phyloP scores from a whole-genome alignment of 495 filamentous ascomycete genomes.

The Neurospora intermedia region DNA sequence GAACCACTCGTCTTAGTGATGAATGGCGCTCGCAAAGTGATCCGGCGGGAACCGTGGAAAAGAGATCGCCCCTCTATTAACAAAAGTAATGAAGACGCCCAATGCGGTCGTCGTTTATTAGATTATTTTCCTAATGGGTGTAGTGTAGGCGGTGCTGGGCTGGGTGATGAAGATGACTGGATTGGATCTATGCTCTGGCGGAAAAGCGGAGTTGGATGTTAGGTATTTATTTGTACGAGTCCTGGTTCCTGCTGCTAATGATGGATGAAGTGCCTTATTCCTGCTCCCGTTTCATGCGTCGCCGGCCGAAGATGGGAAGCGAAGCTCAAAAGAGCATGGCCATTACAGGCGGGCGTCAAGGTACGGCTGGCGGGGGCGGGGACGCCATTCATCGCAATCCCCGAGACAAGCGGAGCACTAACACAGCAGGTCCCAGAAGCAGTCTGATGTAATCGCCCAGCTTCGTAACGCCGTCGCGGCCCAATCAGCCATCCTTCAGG shows the following conservation, averaged over 20 bases:
- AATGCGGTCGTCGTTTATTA: neutral
- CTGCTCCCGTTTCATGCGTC: neutral
- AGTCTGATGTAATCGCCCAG: conserved; percentile 17
- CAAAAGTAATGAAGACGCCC: neutral
- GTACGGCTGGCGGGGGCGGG: neutral
- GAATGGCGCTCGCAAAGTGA: neutral
- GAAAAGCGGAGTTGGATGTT: neutral
- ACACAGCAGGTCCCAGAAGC: neutral
- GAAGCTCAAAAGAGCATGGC: neutral
- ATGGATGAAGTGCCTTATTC: neutral
- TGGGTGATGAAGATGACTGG: neutral
- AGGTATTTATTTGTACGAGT: neutral
- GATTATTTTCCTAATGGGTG: neutral
- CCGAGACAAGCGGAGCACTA: neutral
- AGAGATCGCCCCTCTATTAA: neutral
- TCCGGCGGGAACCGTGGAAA: neutral
- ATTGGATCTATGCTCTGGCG: conserved; percentile 5
- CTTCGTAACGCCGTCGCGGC: conserved; percentile 16
- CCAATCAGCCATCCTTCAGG: conserved; percentile 23
- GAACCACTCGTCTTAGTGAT: neutral
- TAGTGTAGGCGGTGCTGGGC: neutral
- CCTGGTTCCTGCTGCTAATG: neutral
- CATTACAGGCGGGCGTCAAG: neutral
- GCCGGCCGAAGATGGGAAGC: neutral
- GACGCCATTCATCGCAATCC: neutral